Evolutionary conservation across 768 basidiomycete species (phyloP).

Genomic region (Collybia sordida): DNA sequence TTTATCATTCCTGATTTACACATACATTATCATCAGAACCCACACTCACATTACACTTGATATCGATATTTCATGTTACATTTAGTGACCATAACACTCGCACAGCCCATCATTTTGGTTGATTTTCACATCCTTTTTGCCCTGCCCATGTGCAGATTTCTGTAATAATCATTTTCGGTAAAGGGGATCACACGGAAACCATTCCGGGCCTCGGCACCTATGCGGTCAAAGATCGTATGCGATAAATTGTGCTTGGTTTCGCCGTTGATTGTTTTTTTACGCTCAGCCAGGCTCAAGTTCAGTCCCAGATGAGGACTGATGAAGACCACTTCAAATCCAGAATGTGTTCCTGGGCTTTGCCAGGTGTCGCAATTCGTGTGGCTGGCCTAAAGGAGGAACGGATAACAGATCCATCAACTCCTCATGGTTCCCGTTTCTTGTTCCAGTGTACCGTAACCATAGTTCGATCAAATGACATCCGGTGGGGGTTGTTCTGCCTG

Average conservation of each 20-base stretch:
- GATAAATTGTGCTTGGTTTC: background rate
- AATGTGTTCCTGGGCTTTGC: background rate
- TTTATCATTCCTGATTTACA: conserved; percentile 2
- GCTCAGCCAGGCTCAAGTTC: background rate
- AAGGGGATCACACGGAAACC: no score
- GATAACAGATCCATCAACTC: conserved; percentile 1
- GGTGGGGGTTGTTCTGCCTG: conserved; percentile 1
- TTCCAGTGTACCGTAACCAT: conserved; percentile 4
- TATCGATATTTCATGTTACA: no score
- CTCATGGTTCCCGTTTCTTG: background rate
- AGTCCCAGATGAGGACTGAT: background rate
- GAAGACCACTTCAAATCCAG: no score
- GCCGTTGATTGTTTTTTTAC: background rate
- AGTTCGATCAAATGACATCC: conserved; percentile 5
- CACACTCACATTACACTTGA: background rate
- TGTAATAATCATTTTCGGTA: no score
- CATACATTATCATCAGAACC: conserved; percentile 1
- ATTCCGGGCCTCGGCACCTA: no score
- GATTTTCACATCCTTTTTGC: no score
- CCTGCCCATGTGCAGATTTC: no score
- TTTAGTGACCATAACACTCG: no score
- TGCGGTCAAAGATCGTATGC: no score
- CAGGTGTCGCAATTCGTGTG: background rate
- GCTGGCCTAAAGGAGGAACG: conserved; percentile 2
- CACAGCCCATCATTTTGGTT: no score